Conservation (phyloP, 2,329 filamentous ascomycete genomes). For the Penicillium sp. region DNA sequence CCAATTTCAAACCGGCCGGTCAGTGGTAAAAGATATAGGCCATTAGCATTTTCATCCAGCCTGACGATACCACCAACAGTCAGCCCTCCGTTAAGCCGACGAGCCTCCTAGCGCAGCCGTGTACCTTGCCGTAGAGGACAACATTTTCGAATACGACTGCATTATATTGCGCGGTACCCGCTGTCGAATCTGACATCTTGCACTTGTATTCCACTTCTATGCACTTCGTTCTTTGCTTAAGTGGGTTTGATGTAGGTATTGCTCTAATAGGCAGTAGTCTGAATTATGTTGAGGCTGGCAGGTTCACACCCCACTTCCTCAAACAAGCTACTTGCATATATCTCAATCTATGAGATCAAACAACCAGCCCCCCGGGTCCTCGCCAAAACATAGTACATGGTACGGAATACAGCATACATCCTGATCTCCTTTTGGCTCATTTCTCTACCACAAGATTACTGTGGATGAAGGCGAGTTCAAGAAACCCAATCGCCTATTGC, state of each 20-base stretch:
- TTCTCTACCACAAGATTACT: not conserved
- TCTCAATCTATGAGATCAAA: not conserved
- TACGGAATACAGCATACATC: not conserved
- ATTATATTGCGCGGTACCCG: not conserved
- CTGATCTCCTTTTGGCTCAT: not conserved
- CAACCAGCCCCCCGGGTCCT: not conserved
- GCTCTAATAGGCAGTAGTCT: slow-evolving; percentile 2
- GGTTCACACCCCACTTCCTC: not conserved
- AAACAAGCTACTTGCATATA: not conserved
- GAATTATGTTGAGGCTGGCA: not conserved
- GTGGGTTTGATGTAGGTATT: not conserved
- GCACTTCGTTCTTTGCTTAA: slow-evolving; percentile 1
- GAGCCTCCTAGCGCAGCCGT: not conserved
- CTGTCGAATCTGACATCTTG: not conserved
- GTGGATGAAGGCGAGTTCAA: not conserved
- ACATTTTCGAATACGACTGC: slow-evolving; percentile 1
- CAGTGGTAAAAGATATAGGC: not conserved
- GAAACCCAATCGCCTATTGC: not conserved
- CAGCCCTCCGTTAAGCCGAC: not conserved
- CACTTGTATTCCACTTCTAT: not conserved
- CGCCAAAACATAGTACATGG: not conserved
- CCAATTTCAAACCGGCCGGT: not conserved
- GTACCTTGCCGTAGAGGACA: not conserved
- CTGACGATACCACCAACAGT: not conserved
- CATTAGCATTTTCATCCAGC: not conserved